These are phyloP conservation scores for Penicillium brasilianum DNA, from an alignment of 2,329 filamentous ascomycete species.

Conservation along the genomic window DNA sequence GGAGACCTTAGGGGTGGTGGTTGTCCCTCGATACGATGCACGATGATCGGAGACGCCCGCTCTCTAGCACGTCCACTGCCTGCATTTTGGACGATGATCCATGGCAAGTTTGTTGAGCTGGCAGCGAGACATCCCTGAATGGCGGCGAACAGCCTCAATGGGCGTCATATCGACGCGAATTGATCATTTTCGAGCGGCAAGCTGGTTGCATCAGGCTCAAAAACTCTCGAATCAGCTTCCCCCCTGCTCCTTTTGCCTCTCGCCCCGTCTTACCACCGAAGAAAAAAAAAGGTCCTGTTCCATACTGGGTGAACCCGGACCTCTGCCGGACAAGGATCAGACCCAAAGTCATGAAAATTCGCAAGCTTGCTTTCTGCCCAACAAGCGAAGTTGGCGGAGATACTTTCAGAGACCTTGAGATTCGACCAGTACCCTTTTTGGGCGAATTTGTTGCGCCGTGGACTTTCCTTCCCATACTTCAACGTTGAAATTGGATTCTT, in stretches of 20 bases:
- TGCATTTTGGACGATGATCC: slow-evolving; percentile 29
- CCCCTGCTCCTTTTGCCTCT: slow-evolving; percentile 34
- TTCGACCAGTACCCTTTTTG: slow-evolving; percentile 9
- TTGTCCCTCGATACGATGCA: slow-evolving; percentile 24
- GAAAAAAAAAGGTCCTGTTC: slow-evolving; percentile 18
- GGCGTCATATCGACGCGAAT: slow-evolving; percentile 26
- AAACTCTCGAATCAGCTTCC: slow-evolving; percentile 34
- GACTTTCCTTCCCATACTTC: slow-evolving; percentile 18
- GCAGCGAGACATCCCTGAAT: slow-evolving; percentile 36
- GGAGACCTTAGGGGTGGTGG: slow-evolving; percentile 7
- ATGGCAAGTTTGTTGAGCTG: slow-evolving; percentile 36
- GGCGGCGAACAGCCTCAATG: slow-evolving; percentile 29
- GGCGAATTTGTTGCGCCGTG: slow-evolving; percentile 16
- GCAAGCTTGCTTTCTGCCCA: slow-evolving; percentile 30
- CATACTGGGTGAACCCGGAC: slow-evolving; percentile 30
- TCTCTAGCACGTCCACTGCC: slow-evolving; percentile 24
- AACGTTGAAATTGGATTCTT: slow-evolving; percentile 49
- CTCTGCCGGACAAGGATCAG: slow-evolving; percentile 37
- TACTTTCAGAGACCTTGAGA: slow-evolving; percentile 9
- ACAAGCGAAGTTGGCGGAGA: slow-evolving; percentile 26
- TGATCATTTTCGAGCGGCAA: slow-evolving; percentile 27
- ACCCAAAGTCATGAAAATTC: slow-evolving; percentile 19
- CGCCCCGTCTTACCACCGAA: slow-evolving; percentile 33
- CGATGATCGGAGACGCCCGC: slow-evolving; percentile 30
- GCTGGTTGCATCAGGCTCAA: slow-evolving; percentile 23